Base-by-base conservation (phyloP, 148 eudicot species). In the Rheum nobile region DNA sequence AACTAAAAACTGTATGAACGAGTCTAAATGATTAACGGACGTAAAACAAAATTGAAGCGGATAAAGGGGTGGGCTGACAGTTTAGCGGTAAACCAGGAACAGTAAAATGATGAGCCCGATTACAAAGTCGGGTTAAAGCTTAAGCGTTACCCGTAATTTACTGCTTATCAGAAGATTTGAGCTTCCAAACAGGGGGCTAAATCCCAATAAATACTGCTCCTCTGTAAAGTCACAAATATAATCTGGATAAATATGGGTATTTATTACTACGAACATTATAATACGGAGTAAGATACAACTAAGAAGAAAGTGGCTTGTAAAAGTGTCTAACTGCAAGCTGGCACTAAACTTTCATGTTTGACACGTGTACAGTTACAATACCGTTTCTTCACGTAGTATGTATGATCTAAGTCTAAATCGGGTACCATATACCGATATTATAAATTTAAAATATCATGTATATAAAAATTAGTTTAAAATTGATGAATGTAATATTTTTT, bases 261-360 rank as follows among this genome's bases (percentile, higher is more conserved):
- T n/a, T n/a, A n/a, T n/a, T n/a, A n/a, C n/a, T n/a, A n/a, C n/a
- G n/a, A n/a, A n/a, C n/a, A n/a, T n/a, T n/a, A n/a, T n/a, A n/a
- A n/a, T n/a, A n/a, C n/a, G n/a, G n/a, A n/a, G n/a, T n/a, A n/a
- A n/a, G n/a, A n/a, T n/a, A n/a, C 50, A 50, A n/a, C 6, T 50
- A 50, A 50, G 55, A n/a, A 17, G 55, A 17, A 9, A 14, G 26
- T 63, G 16, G 12, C 16, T 63, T 57, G 65, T 57, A 7, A 32
- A 63, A 22, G 69, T 63, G 37, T 63, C 69, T 63, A 28, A 63
- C 37, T 28, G 69, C 69, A 6, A 28, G 69, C 69, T 63, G 69
- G 37, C 32, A 26, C 65, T 10, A 16, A 57, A 57, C 69, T 26
- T 63, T 28, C 69, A 2, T 11, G 35, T 26, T 63, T 63, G 17